Conservation (phyloP, 2,329 filamentous ascomycete species). For the Trichoderma atrobrunneum region DNA sequence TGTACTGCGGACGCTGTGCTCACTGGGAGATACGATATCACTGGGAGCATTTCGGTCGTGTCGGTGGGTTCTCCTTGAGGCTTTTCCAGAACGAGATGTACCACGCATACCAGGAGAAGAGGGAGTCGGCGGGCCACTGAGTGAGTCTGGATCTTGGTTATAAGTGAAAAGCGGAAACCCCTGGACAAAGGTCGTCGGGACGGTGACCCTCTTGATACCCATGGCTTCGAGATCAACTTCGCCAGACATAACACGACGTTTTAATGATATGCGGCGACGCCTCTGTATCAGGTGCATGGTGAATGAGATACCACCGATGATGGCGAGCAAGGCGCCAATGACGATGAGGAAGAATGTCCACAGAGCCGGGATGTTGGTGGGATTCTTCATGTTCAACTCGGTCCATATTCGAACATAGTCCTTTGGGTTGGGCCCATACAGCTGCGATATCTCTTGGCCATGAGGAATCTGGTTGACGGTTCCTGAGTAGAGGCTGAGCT, state of each 20-base stretch:
- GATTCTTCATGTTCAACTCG: conserved; percentile 47
- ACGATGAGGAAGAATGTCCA: conserved; percentile 79
- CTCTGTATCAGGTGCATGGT: conserved; percentile 77
- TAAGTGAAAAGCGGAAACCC: conserved; percentile 79
- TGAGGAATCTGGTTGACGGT: conserved; percentile 62
- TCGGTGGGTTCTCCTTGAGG: conserved; percentile 31
- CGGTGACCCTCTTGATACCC: conserved; percentile 77
- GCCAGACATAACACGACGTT: conserved; percentile 68
- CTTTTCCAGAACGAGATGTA: conserved; percentile 32
- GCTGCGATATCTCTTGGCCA: conserved; percentile 52
- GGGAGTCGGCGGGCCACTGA: conserved; percentile 37
- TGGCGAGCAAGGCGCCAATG: conserved; percentile 64
- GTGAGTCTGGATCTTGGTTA: conserved; percentile 50
- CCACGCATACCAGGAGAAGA: conserved; percentile 28
- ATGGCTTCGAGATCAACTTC: conserved; percentile 84
- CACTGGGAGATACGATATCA: conserved; percentile 27
- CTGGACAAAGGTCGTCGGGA: conserved; percentile 69
- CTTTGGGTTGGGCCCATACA: conserved; percentile 53
- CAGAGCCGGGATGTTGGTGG: conserved; percentile 61
- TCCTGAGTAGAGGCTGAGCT: conserved; percentile 74
- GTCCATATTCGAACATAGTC: conserved; percentile 62
- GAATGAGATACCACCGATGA: conserved; percentile 65
- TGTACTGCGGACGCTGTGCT: conserved; percentile 24
- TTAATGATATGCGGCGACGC: conserved; percentile 64
- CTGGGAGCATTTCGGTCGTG: conserved; percentile 31